Base-by-base conservation (phyloP, 139 green algal genomes). In the Ostreobium quekettii region DNA sequence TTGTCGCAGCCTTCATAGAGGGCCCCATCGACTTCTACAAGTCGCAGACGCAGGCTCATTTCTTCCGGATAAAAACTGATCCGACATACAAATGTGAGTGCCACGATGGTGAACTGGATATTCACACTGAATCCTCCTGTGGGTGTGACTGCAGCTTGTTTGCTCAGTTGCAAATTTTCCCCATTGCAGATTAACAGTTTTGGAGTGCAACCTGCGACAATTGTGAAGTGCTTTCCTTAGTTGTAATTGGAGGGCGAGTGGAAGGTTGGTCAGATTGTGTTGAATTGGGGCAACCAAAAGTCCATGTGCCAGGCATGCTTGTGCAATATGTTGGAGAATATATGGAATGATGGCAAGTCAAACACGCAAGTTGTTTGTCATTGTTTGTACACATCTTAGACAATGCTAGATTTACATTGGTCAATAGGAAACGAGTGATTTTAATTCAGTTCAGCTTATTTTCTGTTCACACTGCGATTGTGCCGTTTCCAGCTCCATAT, bases 11-110 rank as follows among this genome's bases (percentile, higher is more conserved):
- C 4, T 96, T 97, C 70, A 85, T 78, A 0, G 92, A 97, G 74
- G 82, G 81, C 0, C 92, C 92, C 31, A 96, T 97, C 59, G 92
- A 97, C 75, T 96, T 97, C 47, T 97, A 93, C 78, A 97, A 97
- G 84, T 90, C 78, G 28, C 92, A 97, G 77, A 89, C 95, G 61
- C 92, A 97, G 74, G 84, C 92, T 4, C 92, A 97, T 75, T 91
- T 95, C 73, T 88, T 97, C 66, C 60, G 82, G 0, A 70, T 81
- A n/a, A 88, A 89, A 74, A 39, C 73, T 28, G 83, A 94, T 64
- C 82, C 90, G 3, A 75, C 72, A 11, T 97, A 96, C 74, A 93
- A 93, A 62, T 73, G 86, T 92, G 68, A 66, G 77, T 60, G 39
- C 1, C 42, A 53, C 59, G 24, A 49, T 19, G 15, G 11, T 49